A percentile compares a stretch with the other conserved stretches of the same genome.
Evolutionary conservation across 441 rosid genomes (phyloP).

Genomic region (Populus hybrid): DNA sequence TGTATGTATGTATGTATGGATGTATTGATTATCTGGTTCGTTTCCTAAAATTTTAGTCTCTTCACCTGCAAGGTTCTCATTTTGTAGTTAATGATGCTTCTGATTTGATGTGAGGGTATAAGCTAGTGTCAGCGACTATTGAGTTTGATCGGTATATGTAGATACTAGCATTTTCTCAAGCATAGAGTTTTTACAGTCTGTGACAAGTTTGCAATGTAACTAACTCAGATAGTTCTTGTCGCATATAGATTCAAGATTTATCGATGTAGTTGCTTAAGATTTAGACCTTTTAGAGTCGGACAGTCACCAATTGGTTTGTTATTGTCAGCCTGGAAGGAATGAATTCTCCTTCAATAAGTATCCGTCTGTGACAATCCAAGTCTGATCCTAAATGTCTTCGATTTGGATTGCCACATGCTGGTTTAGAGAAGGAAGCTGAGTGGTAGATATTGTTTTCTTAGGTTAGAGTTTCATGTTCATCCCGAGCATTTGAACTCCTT

Average conservation of each 20-base stretch:
- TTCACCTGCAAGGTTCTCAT: background rate
- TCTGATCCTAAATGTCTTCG: background rate
- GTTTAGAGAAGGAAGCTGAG: background rate
- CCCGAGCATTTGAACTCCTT: background rate
- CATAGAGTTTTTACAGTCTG: background rate
- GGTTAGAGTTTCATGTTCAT: background rate
- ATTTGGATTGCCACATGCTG: background rate
- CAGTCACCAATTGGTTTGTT: background rate
- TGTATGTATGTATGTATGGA: fast-evolving
- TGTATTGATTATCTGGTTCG: background rate
- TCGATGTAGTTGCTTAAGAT: background rate
- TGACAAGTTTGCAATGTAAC: background rate
- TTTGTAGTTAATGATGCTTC: background rate
- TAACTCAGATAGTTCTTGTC: background rate
- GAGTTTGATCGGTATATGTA: background rate
- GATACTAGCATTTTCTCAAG: background rate
- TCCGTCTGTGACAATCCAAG: background rate
- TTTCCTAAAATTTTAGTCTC: background rate
- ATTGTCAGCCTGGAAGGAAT: background rate
- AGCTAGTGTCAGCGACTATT: background rate
- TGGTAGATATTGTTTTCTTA: background rate
- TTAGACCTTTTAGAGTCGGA: background rate
- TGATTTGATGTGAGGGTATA: background rate
- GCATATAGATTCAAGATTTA: background rate
- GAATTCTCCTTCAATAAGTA: background rate